Evolutionary conservation across 2,329 filamentous ascomycete genomes (phyloP), one percentile per base, ranked within the genome.

Genomic region (Curvularia verruculosa): DNA sequence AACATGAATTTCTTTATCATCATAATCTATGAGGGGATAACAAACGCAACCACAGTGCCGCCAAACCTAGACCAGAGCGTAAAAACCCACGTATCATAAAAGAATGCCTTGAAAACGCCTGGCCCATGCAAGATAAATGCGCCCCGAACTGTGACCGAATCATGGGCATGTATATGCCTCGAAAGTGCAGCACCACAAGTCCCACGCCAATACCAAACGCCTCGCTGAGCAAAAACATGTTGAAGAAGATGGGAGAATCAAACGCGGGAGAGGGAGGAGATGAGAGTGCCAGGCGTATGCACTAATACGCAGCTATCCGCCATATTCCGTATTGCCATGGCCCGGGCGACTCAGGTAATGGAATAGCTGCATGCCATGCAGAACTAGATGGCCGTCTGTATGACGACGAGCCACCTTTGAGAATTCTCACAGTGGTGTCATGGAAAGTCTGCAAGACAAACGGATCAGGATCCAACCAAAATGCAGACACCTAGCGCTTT

Each of bases 61-160:
- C 40, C 24, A 31, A 29, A 15, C 19, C 18, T 41, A 41, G 26
- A 15, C 53, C 41, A 21, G 41, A 40, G 41, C 13, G 31, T 29
- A 18, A 36, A 39, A 23, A 36, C 18, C 28, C 21, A 10, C 43
- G 36, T 47, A 43, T 37, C 29, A 56, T 26, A 6, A 18, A 46
- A 51, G 52, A 15, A 37, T 56, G 54, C 44, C 28, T 10, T 29
- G 24, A 47, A 19, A 60, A 45, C 43, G 29, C 43, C 43, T 12
- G n/a, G 43, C 24, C 24, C 6, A 65, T 67, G 65, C 63, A 58
- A 65, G 65, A 62, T 58, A 61, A 43, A 60, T 57, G 50, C 54
- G 49, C 28, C 18, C 46, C 29, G 56, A 49, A 52, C 44, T 47
- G 43, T 41, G 50, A 49, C 49, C 34, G 44, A 52, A 49, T 19